Percentiles rank a stretch among this genome's conserved stretches.
Conservation (phyloP, 2,329 filamentous ascomycete genomes). For the Ceratocystis papillata region DNA sequence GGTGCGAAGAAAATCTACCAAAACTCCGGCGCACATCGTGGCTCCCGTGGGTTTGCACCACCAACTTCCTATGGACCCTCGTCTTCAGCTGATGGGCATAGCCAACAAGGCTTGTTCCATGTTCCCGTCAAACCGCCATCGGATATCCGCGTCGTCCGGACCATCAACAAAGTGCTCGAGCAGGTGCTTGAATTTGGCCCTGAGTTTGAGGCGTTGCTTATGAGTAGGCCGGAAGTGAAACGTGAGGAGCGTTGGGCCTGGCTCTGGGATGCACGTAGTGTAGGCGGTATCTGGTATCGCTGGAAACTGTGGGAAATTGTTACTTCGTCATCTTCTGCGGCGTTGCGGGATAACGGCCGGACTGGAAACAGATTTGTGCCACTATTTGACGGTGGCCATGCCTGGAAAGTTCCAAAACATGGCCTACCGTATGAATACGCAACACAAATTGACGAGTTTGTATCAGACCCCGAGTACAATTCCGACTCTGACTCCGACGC, state of each 20-base stretch:
- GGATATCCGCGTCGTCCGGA: conserved; percentile 65
- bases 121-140: conserved; percentile 65
- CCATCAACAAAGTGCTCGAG: conserved; percentile 84
- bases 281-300: conserved; percentile 79
- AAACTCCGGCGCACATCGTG: not conserved
- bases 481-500: conserved; percentile 57
- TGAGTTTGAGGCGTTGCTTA: conserved; percentile 83
- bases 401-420: conserved; percentile 64
- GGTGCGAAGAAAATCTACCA: conserved; percentile 56
- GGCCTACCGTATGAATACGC: conserved; percentile 70
- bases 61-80: conserved; percentile 47
- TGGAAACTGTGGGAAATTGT: conserved; percentile 83
- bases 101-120: conserved; percentile 44
- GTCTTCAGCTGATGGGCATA: conserved; percentile 28
- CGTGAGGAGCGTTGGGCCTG: conserved; percentile 84
- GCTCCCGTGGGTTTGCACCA: conserved; percentile 57
- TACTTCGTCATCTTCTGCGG: conserved; percentile 37
- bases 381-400: conserved; percentile 64
- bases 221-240: conserved; percentile 75
- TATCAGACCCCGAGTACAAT: conserved; percentile 75
- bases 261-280: conserved; percentile 76
- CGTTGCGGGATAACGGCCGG: not conserved
- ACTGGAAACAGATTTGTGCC: conserved; percentile 41
- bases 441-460: conserved; percentile 64
- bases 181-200: conserved; percentile 66